Evolutionary conservation across 148 eudicot species (phyloP).

Genomic region (Dysphania ambrosioides): DNA sequence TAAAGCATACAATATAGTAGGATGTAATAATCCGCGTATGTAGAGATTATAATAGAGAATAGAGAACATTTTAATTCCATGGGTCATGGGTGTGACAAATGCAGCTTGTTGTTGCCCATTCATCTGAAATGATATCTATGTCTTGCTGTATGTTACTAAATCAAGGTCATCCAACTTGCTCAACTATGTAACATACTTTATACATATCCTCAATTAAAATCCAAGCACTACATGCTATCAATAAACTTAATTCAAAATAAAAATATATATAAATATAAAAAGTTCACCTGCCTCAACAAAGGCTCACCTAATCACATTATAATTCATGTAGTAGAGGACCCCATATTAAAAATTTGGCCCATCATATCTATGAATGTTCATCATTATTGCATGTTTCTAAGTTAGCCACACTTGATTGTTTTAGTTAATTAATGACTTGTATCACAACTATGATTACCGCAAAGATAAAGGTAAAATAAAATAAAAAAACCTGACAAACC

Average conservation of each 20-base stretch:
- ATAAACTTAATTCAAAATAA: conserved; percentile 4
- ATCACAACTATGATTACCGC: neutral
- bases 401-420: neutral
- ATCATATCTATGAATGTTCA: conserved; percentile 25
- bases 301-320: conserved; percentile 38
- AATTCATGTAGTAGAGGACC: conserved; percentile 18
- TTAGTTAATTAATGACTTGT: conserved; percentile 6
- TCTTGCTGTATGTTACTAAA: conserved; percentile 10
- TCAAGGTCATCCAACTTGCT: conserved; percentile 17
- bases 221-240: conserved; percentile 25
- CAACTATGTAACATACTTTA: conserved; percentile 8
- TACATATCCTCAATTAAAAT: conserved; percentile 13
- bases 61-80: too few species aligned
- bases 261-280: neutral
- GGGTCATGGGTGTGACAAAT: neutral
- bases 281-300: conserved; percentile 37
- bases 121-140: too few species aligned
- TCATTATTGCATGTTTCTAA: conserved; percentile 30
- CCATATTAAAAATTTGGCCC: conserved; percentile 2
- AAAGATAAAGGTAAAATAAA: conserved; percentile 6
- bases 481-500: conserved; percentile 19
- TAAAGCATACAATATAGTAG: neutral
- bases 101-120: neutral
- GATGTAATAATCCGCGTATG: too few species aligned
- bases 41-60: too few species aligned